phyloP scores from a whole-genome alignment of 495 filamentous ascomycete genomes.

The Trichoderma virens region DNA sequence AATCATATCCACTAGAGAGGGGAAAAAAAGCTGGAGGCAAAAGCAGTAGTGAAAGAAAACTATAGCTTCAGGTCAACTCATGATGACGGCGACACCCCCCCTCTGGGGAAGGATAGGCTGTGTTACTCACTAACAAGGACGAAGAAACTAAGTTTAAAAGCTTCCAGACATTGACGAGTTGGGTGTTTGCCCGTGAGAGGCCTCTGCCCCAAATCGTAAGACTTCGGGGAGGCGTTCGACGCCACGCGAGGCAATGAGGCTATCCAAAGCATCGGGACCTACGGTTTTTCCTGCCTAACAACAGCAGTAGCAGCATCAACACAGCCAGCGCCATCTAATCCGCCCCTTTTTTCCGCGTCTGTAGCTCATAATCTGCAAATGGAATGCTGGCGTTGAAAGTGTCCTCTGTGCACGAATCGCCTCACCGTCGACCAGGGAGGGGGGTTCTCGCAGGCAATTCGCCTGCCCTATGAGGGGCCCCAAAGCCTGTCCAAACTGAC shows the following conservation, averaged over 20 bases:
- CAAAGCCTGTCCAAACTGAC: background rate
- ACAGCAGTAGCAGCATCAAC: background rate
- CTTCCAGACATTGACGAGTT: background rate
- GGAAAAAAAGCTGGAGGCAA: background rate
- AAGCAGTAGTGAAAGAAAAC: background rate
- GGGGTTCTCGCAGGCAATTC: background rate
- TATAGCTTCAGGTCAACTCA: background rate
- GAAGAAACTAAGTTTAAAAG: background rate
- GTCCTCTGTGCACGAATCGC: background rate
- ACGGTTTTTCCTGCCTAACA: background rate
- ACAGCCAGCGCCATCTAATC: background rate
- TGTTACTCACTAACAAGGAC: background rate
- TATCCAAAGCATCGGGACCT: background rate
- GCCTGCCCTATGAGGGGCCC: background rate
- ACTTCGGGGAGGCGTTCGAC: conserved; percentile 2
- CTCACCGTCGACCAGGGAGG: background rate
- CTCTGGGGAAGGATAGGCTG: background rate
- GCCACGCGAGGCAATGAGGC: background rate
- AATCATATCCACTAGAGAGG: background rate
- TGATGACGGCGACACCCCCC: background rate
- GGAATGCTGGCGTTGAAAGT: background rate
- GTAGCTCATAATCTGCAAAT: background rate
- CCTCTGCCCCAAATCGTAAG: background rate
- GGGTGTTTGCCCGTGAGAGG: background rate
- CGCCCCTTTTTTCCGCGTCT: background rate